Conservation (phyloP, 1,284 basidiomycete species). For the Sporisorium exsertum region DNA sequence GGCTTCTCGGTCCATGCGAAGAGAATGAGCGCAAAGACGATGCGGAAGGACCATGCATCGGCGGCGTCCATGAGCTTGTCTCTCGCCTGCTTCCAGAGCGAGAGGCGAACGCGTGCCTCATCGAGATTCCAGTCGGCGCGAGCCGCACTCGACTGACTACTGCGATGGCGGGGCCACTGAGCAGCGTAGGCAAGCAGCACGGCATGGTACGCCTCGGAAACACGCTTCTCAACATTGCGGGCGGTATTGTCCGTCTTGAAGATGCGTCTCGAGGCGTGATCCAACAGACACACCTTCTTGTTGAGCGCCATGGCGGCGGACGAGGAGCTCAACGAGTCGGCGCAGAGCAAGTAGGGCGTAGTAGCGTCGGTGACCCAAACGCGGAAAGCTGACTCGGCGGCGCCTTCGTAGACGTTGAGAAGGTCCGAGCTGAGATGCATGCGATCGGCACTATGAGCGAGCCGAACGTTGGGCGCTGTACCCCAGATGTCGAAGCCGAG, state of each 20-base stretch:
- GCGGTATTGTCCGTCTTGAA: slow-evolving; percentile 28
- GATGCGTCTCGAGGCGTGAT: slow-evolving; percentile 36
- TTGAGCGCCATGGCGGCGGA: slow-evolving; percentile 35
- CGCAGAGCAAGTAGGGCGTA: slow-evolving; percentile 30
- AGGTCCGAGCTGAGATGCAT: slow-evolving; percentile 37
- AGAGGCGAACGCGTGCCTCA: slow-evolving; percentile 34
- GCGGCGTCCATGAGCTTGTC: slow-evolving; percentile 47
- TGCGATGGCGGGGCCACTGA: slow-evolving; percentile 38
- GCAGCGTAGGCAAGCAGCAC: slow-evolving; percentile 43
- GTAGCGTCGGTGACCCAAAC: slow-evolving; percentile 44
- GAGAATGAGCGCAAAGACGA: slow-evolving; percentile 46
- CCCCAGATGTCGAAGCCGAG: slow-evolving; percentile 47
- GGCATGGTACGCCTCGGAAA: slow-evolving; percentile 41
- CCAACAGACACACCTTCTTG: slow-evolving; percentile 39
- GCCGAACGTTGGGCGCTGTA: slow-evolving; percentile 26
- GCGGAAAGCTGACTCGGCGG: slow-evolving; percentile 38
- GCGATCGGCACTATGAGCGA: slow-evolving; percentile 28
- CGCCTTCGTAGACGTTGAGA: slow-evolving; percentile 40
- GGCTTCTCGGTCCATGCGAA: slow-evolving; percentile 51
- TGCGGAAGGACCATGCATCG: slow-evolving; percentile 42
- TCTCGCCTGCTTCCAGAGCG: slow-evolving; percentile 42
- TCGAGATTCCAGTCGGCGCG: slow-evolving; percentile 25
- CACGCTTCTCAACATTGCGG: slow-evolving; percentile 36
- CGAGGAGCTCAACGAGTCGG: slow-evolving; percentile 14
- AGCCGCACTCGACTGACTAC: neutral